Percentiles rank a stretch among this genome's conserved stretches.
Evolutionary conservation across 306 rosid genomes (phyloP).

Genomic region (Fragaria nilgerrensis): DNA sequence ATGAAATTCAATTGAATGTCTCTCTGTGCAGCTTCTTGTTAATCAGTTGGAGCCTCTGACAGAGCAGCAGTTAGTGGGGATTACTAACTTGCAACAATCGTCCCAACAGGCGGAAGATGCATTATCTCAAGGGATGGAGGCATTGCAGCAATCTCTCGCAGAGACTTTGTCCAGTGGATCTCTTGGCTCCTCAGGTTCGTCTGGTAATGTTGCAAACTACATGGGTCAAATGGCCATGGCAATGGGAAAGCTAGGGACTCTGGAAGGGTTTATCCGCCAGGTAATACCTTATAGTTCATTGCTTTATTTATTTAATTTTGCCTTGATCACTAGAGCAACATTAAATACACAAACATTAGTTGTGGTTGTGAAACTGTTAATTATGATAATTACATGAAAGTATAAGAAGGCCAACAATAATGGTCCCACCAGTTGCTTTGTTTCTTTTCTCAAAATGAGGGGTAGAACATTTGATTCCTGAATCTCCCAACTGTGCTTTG

Average conservation of each 20-base stretch:
- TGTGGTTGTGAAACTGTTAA: not conserved
- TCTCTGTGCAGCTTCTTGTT: conserved; percentile 69
- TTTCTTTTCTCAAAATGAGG: not conserved
- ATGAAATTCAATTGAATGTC: conserved; percentile 8
- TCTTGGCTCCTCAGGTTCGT: conserved; percentile 73
- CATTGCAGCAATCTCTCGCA: conserved; percentile 87
- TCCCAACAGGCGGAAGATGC: conserved; percentile 99
- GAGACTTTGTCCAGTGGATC: conserved; percentile 80
- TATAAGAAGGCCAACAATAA: not conserved
- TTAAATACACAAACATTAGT: not conserved
- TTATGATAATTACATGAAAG: not conserved
- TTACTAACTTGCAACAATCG: conserved; percentile 86
- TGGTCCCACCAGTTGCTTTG: not conserved
- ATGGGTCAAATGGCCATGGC: conserved; percentile 99
- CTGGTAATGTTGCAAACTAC: conserved; percentile 91
- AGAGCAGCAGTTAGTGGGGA: conserved; percentile 81
- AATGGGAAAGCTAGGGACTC: conserved; percentile 93
- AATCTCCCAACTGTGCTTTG: not conserved
- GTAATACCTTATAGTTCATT: conserved; percentile 32
- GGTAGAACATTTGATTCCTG: not conserved
- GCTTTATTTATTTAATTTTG: not conserved
- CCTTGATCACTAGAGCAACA: not conserved
- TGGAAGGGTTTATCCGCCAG: conserved; percentile 92
- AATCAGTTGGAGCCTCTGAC: conserved; percentile 93
- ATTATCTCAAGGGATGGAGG: conserved; percentile 98